Evolutionary conservation across 306 rosid genomes (phyloP).

Genomic region (Psophocarpus tetragonolobus): DNA sequence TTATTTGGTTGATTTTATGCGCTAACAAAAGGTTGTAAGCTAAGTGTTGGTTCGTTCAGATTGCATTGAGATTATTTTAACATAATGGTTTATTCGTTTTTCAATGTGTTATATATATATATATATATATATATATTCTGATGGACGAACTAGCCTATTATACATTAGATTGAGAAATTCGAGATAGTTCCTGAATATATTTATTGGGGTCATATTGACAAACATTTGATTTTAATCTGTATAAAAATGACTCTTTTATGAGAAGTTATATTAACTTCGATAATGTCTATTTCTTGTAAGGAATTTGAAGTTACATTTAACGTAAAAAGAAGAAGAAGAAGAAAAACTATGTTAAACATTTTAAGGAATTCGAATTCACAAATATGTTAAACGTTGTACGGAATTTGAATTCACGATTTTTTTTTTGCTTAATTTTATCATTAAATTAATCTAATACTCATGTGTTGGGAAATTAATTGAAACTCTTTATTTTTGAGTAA

Average conservation of each 20-base stretch:
- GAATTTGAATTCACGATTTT: too few relatives aligned
- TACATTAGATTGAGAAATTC: not conserved
- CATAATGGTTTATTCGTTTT: not conserved
- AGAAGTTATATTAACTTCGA: not conserved
- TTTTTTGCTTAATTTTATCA: too few relatives aligned
- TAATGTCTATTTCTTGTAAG: not conserved
- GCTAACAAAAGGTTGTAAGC: not conserved
- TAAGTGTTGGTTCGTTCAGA: not conserved
- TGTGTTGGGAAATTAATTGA: too few relatives aligned
- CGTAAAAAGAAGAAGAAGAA: too few relatives aligned
- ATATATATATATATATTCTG: too few relatives aligned
- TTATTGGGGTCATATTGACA: not conserved
- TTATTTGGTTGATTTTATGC: not conserved
- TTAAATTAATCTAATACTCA: too few relatives aligned
- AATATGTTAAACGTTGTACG: too few relatives aligned
- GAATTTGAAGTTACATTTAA: too few relatives aligned
- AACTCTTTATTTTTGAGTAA: not conserved
- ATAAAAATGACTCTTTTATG: not conserved
- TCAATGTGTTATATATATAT: not conserved
- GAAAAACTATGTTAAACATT: too few relatives aligned
- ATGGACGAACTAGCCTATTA: not conserved
- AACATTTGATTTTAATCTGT: not conserved
- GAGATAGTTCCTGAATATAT: not conserved
- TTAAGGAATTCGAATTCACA: too few relatives aligned
- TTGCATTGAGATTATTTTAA: slow-evolving; percentile 10